Evolutionary conservation across 768 basidiomycete genomes (phyloP).

Genomic region (Pleurotus tuber-regium): DNA sequence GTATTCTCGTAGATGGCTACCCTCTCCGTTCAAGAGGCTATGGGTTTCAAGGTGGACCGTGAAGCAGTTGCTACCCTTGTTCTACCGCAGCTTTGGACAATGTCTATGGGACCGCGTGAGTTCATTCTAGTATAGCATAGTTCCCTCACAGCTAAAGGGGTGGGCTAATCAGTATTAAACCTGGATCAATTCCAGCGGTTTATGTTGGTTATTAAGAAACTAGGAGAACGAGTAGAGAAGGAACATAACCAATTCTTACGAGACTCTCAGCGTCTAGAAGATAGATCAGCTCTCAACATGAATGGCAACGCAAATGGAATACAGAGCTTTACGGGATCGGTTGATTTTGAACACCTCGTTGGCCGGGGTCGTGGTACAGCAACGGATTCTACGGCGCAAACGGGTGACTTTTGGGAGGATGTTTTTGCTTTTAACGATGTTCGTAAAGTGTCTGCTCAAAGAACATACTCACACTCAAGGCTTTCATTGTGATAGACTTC

Average conservation of each 20-base stretch:
- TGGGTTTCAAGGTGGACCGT: constrained; percentile 93
- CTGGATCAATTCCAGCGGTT: constrained; percentile 89
- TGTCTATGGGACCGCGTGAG: constrained; percentile 94
- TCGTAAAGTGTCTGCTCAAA: no score
- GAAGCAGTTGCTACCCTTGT: constrained; percentile 90
- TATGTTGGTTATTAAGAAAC: constrained; percentile 78
- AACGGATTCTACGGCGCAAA: constrained; percentile 41
- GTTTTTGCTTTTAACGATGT: no score
- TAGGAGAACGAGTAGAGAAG: constrained; percentile 83
- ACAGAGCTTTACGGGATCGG: constrained; percentile 39
- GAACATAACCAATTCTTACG: constrained; percentile 92
- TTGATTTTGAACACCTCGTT: constrained; percentile 89
- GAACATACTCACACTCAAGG: no score
- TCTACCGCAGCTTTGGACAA: constrained; percentile 90
- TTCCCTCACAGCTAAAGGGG: constrained; percentile 9
- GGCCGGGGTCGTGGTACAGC: constrained; percentile 47
- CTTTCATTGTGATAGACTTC: no score
- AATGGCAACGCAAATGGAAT: constrained; percentile 35
- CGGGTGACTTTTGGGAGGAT: constrained; percentile 63
- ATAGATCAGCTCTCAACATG: constrained; percentile 53
- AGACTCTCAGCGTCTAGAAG: constrained; percentile 89
- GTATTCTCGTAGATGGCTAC: constrained; percentile 73
- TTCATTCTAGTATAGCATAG: constrained; percentile 13
- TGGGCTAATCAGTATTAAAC: constrained; percentile 54
- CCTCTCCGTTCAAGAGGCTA: constrained; percentile 87